Percentiles rank a stretch among this genome's conserved stretches.
Evolutionary conservation across 345 rosid species (phyloP).

Genomic region (Excoecaria cochinchinensis): DNA sequence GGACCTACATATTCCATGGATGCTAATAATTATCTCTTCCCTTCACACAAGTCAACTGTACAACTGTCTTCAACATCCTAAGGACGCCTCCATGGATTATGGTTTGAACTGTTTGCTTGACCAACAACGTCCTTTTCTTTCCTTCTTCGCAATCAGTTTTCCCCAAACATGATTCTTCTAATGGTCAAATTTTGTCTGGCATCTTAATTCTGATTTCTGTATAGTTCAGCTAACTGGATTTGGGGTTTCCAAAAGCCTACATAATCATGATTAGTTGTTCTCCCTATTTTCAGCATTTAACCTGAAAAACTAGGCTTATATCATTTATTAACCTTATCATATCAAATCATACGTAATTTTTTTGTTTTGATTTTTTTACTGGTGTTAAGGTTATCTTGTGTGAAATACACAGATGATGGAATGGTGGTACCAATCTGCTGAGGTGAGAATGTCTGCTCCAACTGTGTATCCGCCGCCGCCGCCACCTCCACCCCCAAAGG

Average conservation of each 20-base stretch:
- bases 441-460: slow-evolving; percentile 97
- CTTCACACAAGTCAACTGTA: background rate
- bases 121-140: background rate
- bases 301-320: background rate
- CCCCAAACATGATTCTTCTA: background rate
- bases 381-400: background rate
- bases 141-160: background rate
- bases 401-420: slow-evolving; percentile 83
- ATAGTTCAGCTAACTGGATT: background rate
- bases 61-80: too few species aligned
- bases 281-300: background rate
- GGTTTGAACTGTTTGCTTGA: background rate
- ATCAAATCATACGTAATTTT: background rate
- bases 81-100: background rate
- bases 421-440: slow-evolving; percentile 99
- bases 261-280: background rate
- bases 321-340: background rate
- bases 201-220: background rate
- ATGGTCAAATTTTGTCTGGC: background rate
- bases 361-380: background rate
- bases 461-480: slow-evolving; percentile 97
- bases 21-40: background rate
- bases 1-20: background rate
- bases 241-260: background rate
- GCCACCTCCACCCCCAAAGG: slow-evolving; percentile 94